Conservation (phyloP, 1,284 basidiomycete genomes). For the Apiotrichum veenhuisii region DNA sequence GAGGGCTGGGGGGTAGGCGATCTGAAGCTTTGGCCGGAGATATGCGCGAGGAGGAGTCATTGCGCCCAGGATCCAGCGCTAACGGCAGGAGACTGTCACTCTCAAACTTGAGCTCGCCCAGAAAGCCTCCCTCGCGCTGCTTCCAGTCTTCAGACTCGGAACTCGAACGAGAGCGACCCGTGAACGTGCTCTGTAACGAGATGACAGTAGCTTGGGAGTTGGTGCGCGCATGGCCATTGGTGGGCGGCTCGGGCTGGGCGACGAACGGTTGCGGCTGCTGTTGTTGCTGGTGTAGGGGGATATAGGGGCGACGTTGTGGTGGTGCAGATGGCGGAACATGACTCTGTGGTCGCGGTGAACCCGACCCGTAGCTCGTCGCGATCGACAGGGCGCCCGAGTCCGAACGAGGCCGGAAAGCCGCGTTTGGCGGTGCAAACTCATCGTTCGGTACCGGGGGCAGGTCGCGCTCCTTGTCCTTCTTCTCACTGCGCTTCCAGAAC, state of each 20-base stretch:
- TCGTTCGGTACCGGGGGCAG: neutral
- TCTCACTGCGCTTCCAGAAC: neutral
- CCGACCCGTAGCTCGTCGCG: neutral
- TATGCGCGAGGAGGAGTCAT: neutral
- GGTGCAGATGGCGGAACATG: neutral
- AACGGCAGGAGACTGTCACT: neutral
- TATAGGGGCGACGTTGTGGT: neutral
- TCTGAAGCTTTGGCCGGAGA: neutral
- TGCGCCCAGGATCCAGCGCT: neutral
- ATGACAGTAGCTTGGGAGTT: constrained; percentile 14
- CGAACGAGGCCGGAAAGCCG: neutral
- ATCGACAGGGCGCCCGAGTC: neutral
- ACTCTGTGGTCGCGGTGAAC: neutral
- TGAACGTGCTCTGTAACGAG: constrained; percentile 16
- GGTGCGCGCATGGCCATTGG: neutral
- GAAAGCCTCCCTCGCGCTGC: constrained; percentile 16
- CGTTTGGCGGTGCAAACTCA: neutral
- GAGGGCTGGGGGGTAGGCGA: neutral
- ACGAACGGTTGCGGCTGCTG: neutral
- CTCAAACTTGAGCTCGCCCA: constrained; percentile 21
- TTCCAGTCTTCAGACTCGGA: constrained; percentile 11
- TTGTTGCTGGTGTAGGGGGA: neutral
- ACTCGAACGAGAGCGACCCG: constrained; percentile 5
- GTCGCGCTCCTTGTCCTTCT: neutral
- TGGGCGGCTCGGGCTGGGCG: neutral